Evolutionary conservation across 2,329 filamentous ascomycete species (phyloP).

Genomic region (Trichoderma hamatum): DNA sequence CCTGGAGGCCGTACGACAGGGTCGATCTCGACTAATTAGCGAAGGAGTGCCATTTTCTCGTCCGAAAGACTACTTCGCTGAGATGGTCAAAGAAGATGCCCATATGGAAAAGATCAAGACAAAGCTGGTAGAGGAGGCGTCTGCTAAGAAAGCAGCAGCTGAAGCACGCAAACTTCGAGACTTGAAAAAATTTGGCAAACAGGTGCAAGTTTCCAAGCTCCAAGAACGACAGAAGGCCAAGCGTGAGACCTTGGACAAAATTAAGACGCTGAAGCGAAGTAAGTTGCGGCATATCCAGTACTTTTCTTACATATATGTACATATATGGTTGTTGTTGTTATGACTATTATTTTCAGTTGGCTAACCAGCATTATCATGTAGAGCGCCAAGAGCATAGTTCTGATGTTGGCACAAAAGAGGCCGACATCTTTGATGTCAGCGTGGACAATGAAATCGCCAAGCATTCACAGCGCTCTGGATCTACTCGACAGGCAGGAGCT

Average conservation of each 20-base stretch:
- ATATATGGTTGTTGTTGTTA: background rate
- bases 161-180: slow-evolving; percentile 92
- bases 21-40: slow-evolving; percentile 72
- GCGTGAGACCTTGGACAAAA: slow-evolving; percentile 92
- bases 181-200: slow-evolving; percentile 98
- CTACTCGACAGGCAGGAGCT: slow-evolving; percentile 40
- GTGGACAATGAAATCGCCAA: slow-evolving; percentile 67
- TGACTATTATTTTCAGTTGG: background rate
- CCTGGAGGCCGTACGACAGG: slow-evolving; percentile 74
- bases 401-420: slow-evolving; percentile 70
- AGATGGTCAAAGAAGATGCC: slow-evolving; percentile 98
- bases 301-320: background rate
- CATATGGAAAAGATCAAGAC: slow-evolving; percentile 97
- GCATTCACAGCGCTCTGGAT: slow-evolving; percentile 44
- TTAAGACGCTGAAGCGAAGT: slow-evolving; percentile 95
- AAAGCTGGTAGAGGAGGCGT: slow-evolving; percentile 89
- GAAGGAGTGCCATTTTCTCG: slow-evolving; percentile 86
- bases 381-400: slow-evolving; percentile 77
- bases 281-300: slow-evolving; percentile 45
- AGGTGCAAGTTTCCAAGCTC: slow-evolving; percentile 93
- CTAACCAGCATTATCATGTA: slow-evolving; percentile 44
- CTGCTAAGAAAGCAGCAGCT: slow-evolving; percentile 85
- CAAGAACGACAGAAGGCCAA: slow-evolving; percentile 94
- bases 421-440: slow-evolving; percentile 88
- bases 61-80: slow-evolving; percentile 93